Conservation (phyloP, 441 rosid species). For the Mallotus repandus region DNA sequence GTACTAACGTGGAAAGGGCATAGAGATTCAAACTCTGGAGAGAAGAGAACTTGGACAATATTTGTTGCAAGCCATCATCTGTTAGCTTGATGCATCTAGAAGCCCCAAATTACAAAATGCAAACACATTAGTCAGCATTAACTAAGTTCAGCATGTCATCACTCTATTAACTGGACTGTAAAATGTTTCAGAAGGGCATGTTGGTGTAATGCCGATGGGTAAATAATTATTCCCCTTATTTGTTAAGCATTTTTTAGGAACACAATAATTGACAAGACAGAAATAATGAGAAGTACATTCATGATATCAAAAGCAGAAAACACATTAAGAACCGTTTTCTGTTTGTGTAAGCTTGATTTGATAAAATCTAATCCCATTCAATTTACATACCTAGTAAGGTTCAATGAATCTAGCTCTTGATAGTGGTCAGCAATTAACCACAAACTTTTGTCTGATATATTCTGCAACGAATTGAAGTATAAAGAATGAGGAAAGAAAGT, state of each 20-base stretch:
- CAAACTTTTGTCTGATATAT: slow-evolving; percentile 67
- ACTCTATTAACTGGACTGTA: background rate
- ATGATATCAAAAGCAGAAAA: background rate
- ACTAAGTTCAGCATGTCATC: background rate
- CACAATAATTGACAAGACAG: background rate
- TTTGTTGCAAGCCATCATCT: slow-evolving; percentile 71
- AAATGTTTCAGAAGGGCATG: background rate
- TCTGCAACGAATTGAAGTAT: slow-evolving; percentile 42
- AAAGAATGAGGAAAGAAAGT: background rate
- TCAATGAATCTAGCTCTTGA: slow-evolving; percentile 58
- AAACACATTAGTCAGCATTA: slow-evolving; percentile 1
- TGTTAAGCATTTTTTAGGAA: background rate
- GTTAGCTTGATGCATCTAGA: slow-evolving; percentile 82
- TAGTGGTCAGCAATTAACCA: slow-evolving; percentile 66
- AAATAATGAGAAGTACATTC: background rate
- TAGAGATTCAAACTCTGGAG: slow-evolving; percentile 77
- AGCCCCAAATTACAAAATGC: slow-evolving; percentile 20
- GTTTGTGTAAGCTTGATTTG: background rate
- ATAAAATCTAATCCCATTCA: slow-evolving; percentile 3
- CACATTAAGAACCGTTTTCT: background rate
- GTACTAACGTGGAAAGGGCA: slow-evolving; percentile 73
- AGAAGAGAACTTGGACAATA: slow-evolving; percentile 55
- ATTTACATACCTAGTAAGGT: slow-evolving; percentile 66
- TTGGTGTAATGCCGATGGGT: background rate
- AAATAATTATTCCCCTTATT: background rate